Base-by-base conservation (phyloP, 1,284 basidiomycete genomes). In the Heterobasidion occidentale region DNA sequence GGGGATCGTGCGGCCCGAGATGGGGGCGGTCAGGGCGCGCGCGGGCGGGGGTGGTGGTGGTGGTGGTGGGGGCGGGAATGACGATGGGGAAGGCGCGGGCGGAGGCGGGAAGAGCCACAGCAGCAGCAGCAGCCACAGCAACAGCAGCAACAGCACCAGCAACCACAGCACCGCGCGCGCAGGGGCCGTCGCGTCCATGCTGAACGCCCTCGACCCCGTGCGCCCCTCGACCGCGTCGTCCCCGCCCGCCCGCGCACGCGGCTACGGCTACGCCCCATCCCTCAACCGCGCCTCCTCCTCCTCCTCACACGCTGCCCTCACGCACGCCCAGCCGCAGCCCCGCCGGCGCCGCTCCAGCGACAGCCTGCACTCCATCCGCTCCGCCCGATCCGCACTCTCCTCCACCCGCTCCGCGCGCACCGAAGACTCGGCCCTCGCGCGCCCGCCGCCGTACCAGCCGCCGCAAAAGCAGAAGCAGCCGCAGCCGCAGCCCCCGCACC, bases 341-440 rank as follows among this genome's bases (percentile, higher is more conserved):
- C 20, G 35, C 51, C 46, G n/a, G 9, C 20, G 9, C 50, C 50
- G 14, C 0, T 78, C 75, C 0, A 62, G 66, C n/a, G 75, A 77
- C 46, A 77, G 75, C 50, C 60, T 78, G 14, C 74, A 67, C 15
- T 76, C 76, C 36, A 72, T 73, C 48, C 71, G 71, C 42, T 73
- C 71, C 2, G 71, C 69, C 8, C 71, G 65, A 59, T 74, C 76
- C 36, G 56, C 59, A 61, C 73, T 70, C 54, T 70, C 71, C 19
- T 58, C 63, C 47, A 60, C 57, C 53, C 61, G 61, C 7, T 61
- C 61, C 48, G 62, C 61, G 38, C 61, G 61, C 54, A 62, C 63
- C 35, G 57, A 52, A 51, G 52, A 7, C 58, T 60, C n/a, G 36
- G 9, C 20, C 50, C 58, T 7, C 38, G 52, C 3, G 52, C 27